phyloP scores from a whole-genome alignment of 805 yeast species.

The Ogataea thermomethanolica region DNA sequence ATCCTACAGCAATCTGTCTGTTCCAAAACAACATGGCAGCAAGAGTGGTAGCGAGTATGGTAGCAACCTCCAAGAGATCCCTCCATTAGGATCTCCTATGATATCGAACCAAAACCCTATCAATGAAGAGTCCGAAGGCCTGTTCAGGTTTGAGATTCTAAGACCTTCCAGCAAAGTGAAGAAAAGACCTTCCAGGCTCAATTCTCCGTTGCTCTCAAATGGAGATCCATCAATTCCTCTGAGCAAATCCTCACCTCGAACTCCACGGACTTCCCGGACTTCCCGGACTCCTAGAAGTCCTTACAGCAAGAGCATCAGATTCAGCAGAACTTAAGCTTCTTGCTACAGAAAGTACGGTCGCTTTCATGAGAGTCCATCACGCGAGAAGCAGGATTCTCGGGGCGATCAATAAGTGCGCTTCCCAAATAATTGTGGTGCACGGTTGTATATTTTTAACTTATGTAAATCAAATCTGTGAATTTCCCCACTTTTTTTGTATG shows the following conservation, averaged over 20 bases:
- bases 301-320: conserved; percentile 17
- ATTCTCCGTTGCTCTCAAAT: conserved; percentile 17
- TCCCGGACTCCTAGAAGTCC: conserved; percentile 23
- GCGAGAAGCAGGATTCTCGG: conserved; percentile 9
- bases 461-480: background rate
- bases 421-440: background rate
- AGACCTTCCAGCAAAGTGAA: conserved; percentile 36
- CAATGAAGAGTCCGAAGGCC: conserved; percentile 37
- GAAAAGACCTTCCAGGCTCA: conserved; percentile 29
- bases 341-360: conserved; percentile 17
- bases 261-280: conserved; percentile 25
- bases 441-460: background rate
- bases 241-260: conserved; percentile 26
- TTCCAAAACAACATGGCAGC: conserved; percentile 16
- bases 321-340: conserved; percentile 17
- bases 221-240: conserved; percentile 26
- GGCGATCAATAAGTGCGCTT: background rate
- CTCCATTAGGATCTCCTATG: conserved; percentile 25
- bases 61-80: conserved; percentile 16
- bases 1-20: conserved; percentile 13
- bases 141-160: conserved; percentile 44
- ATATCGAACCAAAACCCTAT: conserved; percentile 16
- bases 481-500: conserved; percentile 6
- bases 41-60: conserved; percentile 15
- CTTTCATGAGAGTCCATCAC: conserved; percentile 14